Percentiles rank a stretch among this genome's conserved stretches.
Conservation (phyloP, 1,139 yeast genomes). For the Pichia norvegensis region DNA sequence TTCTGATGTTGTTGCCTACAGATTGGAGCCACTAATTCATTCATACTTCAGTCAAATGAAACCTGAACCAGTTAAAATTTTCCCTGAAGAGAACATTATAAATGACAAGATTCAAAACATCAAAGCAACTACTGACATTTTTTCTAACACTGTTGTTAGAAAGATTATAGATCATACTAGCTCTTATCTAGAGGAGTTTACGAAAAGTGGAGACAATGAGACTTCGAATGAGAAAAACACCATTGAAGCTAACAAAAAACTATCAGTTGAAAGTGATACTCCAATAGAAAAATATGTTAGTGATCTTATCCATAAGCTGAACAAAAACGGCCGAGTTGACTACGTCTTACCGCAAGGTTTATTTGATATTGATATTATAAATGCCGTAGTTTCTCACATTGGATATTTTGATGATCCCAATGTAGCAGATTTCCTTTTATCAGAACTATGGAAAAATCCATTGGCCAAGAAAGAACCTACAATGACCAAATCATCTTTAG, state of each 20-base stretch:
- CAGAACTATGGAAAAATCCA: slow-evolving; percentile 34
- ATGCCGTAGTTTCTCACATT: slow-evolving; percentile 81
- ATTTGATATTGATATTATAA: slow-evolving; percentile 67
- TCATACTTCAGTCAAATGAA: slow-evolving; percentile 46
- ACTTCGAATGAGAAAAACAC: slow-evolving; percentile 3
- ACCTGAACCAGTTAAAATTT: slow-evolving; percentile 44
- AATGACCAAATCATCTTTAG: background rate
- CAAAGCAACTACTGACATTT: slow-evolving; percentile 28
- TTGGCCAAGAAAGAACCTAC: background rate
- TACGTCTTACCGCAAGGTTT: slow-evolving; percentile 73
- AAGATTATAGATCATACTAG: slow-evolving; percentile 15
- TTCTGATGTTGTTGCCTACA: slow-evolving; percentile 81
- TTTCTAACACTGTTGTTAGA: slow-evolving; percentile 26
- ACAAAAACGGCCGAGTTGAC: slow-evolving; percentile 72
- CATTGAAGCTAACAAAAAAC: background rate
- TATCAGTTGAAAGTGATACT: slow-evolving; percentile 8
- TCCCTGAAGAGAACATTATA: slow-evolving; percentile 41
- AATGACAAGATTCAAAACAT: slow-evolving; percentile 39
- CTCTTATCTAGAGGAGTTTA: background rate
- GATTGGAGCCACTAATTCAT: slow-evolving; percentile 73
- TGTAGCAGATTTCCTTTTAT: slow-evolving; percentile 69
- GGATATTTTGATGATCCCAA: slow-evolving; percentile 84
- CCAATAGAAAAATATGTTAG: slow-evolving; percentile 27
- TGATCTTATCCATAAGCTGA: slow-evolving; percentile 37
- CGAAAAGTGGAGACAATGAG: background rate